These are phyloP conservation scores for Aspergillus piperis DNA, from an alignment of 2,329 filamentous ascomycete species.

Conservation along the genomic window DNA sequence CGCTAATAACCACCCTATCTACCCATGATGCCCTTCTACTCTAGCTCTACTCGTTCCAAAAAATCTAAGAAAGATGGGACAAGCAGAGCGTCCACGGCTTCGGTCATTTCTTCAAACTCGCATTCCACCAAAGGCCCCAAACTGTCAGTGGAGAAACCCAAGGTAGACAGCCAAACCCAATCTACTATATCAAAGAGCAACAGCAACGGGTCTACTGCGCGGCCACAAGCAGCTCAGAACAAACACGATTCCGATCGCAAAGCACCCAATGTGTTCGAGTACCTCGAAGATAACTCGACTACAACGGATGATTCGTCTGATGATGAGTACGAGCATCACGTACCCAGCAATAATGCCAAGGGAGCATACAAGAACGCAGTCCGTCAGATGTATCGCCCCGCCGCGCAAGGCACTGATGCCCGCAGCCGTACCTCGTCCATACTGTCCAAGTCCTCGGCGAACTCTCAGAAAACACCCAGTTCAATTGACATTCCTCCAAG, in stretches of 20 bases:
- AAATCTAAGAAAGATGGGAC: constrained; percentile 32
- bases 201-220: constrained; percentile 18
- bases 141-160: constrained; percentile 20
- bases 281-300: constrained; percentile 33
- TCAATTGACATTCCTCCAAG: constrained; percentile 29
- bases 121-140: constrained; percentile 25
- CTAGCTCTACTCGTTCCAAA: constrained; percentile 26
- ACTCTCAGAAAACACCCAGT: constrained; percentile 32
- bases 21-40: constrained; percentile 34
- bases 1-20: constrained; percentile 15
- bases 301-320: constrained; percentile 25
- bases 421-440: constrained; percentile 37
- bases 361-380: constrained; percentile 7
- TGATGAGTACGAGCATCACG: constrained; percentile 17
- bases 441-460: constrained; percentile 29
- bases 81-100: constrained; percentile 30
- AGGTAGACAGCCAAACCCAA: constrained; percentile 17
- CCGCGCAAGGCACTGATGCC: constrained; percentile 18
- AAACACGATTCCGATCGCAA: constrained; percentile 23
- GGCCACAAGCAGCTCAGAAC: constrained; percentile 19
- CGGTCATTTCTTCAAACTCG: constrained; percentile 21
- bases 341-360: constrained; percentile 10
- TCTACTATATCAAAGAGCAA: constrained; percentile 16
- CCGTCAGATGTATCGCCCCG: constrained; percentile 10
- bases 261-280: constrained; percentile 44